phyloP scores from a whole-genome alignment of 2,329 filamentous ascomycete genomes.

The Beauveria asiatica region DNA sequence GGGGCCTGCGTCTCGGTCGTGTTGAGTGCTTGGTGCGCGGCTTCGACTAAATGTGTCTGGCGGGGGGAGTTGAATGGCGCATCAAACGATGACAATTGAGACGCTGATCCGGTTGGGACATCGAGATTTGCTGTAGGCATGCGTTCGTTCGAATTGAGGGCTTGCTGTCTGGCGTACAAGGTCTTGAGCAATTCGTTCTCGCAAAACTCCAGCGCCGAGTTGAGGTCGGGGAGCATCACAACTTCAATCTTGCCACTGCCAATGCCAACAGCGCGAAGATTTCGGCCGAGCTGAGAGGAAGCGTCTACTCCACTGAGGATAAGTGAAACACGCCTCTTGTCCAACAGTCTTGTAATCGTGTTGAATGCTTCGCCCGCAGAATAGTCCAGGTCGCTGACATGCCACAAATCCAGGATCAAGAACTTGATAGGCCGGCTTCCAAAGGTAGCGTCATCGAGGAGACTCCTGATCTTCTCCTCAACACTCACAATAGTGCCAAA shows the following conservation, averaged over 20 bases:
- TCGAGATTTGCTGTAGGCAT: constrained; percentile 37
- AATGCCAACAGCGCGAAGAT: constrained; percentile 75
- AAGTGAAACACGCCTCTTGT: constrained; percentile 68
- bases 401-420: constrained; percentile 77
- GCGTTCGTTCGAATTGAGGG: constrained; percentile 38
- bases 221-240: constrained; percentile 77
- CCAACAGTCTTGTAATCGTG: constrained; percentile 76
- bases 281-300: constrained; percentile 65
- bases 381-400: constrained; percentile 90
- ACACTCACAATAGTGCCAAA: constrained; percentile 97
- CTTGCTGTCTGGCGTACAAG: constrained; percentile 63
- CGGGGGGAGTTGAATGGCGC: constrained; percentile 67
- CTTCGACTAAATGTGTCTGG: constrained; percentile 65
- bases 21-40: constrained; percentile 66
- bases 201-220: constrained; percentile 86
- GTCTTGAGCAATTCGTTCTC: constrained; percentile 88
- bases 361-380: constrained; percentile 94
- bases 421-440: constrained; percentile 73
- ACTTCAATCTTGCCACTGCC: constrained; percentile 66
- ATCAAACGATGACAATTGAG: constrained; percentile 27
- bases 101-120: constrained; percentile 31
- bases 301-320: constrained; percentile 76
- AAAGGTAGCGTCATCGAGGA: constrained; percentile 80
- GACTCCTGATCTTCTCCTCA: constrained; percentile 72
- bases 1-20: constrained; percentile 52